A percentile compares a stretch with the other conserved stretches of the same genome.
Conservation (phyloP, 2,329 filamentous ascomycete species). For the Aspergillus sp. region DNA sequence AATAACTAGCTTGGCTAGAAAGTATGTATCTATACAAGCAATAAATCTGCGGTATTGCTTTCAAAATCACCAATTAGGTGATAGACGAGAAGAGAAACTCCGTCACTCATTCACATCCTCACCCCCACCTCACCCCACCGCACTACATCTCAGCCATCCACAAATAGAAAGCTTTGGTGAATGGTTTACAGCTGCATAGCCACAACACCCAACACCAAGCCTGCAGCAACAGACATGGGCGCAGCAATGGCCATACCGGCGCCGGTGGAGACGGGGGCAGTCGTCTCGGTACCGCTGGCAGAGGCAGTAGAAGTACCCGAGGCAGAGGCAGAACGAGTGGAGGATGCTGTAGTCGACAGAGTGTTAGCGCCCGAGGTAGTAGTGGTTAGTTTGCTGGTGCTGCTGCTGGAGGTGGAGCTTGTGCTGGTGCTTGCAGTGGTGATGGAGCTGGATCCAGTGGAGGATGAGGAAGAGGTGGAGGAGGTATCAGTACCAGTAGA, state of each 20-base stretch:
- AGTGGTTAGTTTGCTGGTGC: constrained; percentile 4
- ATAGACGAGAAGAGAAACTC: too few species aligned
- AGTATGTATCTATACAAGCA: too few species aligned
- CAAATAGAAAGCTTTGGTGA: too few species aligned
- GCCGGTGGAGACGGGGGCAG: not conserved
- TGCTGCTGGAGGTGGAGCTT: constrained; percentile 1
- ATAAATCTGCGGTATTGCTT: too few species aligned
- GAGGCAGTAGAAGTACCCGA: constrained; percentile 8
- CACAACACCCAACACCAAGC: constrained; percentile 26
- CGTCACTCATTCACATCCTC: too few species aligned
- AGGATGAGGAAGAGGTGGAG: constrained; percentile 1
- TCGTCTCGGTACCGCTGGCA: constrained; percentile 8
- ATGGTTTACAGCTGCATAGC: constrained; percentile 13
- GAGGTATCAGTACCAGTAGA: constrained; percentile 6
- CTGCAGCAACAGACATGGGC: constrained; percentile 19
- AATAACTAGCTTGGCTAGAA: too few species aligned
- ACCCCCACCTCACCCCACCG: too few species aligned
- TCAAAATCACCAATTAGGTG: too few species aligned
- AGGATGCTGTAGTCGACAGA: constrained; percentile 7
- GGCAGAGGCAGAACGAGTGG: not conserved
- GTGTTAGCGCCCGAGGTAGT: constrained; percentile 15
- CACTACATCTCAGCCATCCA: too few species aligned
- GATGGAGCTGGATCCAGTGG: not conserved
- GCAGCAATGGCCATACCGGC: constrained; percentile 18
- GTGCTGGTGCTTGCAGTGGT: not conserved